These are phyloP conservation scores for Lolium perenne DNA, from an alignment of 176 grass and related monocot genomes.

Conservation along the genomic window DNA sequence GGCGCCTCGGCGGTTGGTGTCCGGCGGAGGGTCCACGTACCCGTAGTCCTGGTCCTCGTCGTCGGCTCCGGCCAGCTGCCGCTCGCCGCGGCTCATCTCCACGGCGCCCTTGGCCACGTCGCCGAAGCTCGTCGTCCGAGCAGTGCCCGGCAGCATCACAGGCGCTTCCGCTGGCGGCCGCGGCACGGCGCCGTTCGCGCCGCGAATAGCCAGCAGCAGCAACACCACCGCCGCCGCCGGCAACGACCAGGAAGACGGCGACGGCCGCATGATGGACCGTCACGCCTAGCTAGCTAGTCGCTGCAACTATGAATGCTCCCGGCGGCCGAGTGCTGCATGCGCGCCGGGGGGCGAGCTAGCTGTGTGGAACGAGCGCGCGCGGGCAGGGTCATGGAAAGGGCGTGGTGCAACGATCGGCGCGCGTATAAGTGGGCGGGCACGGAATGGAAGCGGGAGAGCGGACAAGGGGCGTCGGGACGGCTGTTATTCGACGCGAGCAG, in stretches of 20 bases:
- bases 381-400: slow-evolving; percentile 10
- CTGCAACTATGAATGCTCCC: background rate
- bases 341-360: background rate
- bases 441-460: background rate
- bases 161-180: background rate
- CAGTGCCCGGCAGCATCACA: background rate
- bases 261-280: background rate
- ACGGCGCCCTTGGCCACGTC: background rate
- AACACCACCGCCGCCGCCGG: background rate
- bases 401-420: background rate
- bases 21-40: slow-evolving; percentile 51
- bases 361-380: too few relatives aligned
- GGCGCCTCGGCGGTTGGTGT: slow-evolving; percentile 36
- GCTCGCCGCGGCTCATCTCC: background rate
- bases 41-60: slow-evolving; percentile 39
- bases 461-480: background rate
- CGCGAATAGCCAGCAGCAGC: background rate
- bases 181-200: background rate
- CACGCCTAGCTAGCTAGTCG: background rate
- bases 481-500: background rate
- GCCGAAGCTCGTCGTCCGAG: background rate
- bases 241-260: background rate
- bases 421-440: background rate
- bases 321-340: background rate
- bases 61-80: background rate